A percentile compares a stretch with the other conserved stretches of the same genome.
Conservation (phyloP, 2,329 filamentous ascomycete genomes). For the Talaromyces atroroseus region DNA sequence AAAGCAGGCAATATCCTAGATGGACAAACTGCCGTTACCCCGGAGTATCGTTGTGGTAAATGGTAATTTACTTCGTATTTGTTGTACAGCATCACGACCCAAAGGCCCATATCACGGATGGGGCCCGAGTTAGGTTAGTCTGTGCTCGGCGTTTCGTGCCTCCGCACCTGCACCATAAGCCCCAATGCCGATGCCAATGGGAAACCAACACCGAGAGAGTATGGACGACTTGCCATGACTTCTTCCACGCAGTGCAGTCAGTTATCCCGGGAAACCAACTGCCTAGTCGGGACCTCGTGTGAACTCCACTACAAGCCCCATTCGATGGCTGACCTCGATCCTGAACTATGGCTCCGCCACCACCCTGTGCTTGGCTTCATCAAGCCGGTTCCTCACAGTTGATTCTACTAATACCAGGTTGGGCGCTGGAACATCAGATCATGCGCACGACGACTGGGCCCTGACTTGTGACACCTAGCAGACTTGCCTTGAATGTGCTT, state of each 20-base stretch:
- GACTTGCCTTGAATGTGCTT: not conserved
- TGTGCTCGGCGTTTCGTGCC: not conserved
- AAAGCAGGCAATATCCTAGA: not conserved
- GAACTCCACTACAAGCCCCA: not conserved
- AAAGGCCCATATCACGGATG: not conserved
- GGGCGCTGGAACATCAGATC: not conserved
- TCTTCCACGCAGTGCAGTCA: not conserved
- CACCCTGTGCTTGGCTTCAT: not conserved
- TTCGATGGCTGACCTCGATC: not conserved
- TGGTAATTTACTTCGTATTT: no score
- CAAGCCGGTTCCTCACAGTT: not conserved
- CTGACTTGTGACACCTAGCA: not conserved
- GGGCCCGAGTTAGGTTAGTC: not conserved
- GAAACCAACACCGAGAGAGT: not conserved
- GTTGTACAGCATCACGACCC: no score
- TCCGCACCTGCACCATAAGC: not conserved
- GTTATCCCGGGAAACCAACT: not conserved
- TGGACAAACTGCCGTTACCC: not conserved
- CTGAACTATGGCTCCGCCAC: not conserved
- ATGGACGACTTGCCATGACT: not conserved
- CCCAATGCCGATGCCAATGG: conserved; percentile 1
- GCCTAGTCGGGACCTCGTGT: not conserved
- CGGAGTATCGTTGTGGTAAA: no score
- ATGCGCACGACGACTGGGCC: not conserved
- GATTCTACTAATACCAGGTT: not conserved